Evolutionary conservation across 768 basidiomycete species (phyloP).

Genomic region (Candolleomyces efflorescens): DNA sequence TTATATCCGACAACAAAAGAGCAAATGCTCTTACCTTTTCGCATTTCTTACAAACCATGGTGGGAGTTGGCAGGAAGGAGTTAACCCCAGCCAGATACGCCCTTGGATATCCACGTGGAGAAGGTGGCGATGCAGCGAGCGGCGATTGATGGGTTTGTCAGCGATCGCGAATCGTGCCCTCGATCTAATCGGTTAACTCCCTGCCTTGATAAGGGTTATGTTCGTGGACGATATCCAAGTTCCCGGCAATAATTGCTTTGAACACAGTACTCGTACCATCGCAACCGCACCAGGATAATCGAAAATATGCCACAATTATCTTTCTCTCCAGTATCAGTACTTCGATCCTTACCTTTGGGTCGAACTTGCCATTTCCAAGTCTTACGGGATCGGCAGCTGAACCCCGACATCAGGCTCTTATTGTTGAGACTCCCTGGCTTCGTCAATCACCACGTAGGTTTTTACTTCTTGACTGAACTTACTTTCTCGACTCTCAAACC

Average conservation of each 20-base stretch:
- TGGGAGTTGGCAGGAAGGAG: slow-evolving; percentile 21
- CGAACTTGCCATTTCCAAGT: slow-evolving; percentile 31
- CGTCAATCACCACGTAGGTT: slow-evolving; percentile 28
- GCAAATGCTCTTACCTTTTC: slow-evolving; percentile 50
- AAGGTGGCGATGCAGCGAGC: slow-evolving; percentile 8
- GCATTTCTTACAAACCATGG: slow-evolving; percentile 88
- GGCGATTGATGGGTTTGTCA: slow-evolving; percentile 6
- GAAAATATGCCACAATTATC: slow-evolving; percentile 31
- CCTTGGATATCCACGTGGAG: neutral
- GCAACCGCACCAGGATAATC: slow-evolving; percentile 34
- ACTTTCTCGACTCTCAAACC: slow-evolving; percentile 31
- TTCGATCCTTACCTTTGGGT: slow-evolving; percentile 29
- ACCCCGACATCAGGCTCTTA: slow-evolving; percentile 45
- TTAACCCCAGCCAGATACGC: slow-evolving; percentile 5
- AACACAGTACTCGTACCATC: slow-evolving; percentile 19
- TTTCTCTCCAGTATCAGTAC: slow-evolving; percentile 15
- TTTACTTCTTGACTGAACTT: slow-evolving; percentile 34
- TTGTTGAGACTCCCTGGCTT: slow-evolving; percentile 41
- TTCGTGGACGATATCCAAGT: neutral
- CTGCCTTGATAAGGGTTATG: neutral
- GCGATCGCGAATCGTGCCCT: slow-evolving; percentile 9
- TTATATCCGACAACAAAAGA: slow-evolving; percentile 14
- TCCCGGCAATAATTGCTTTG: slow-evolving; percentile 5
- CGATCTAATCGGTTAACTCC: slow-evolving; percentile 1
- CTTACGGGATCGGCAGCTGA: slow-evolving; percentile 32